Percentiles rank a stretch among this genome's conserved stretches.
These are phyloP conservation scores for Aspergillus novofumigatus DNA, from an alignment of 2,329 filamentous ascomycete species.

Conservation along the genomic window DNA sequence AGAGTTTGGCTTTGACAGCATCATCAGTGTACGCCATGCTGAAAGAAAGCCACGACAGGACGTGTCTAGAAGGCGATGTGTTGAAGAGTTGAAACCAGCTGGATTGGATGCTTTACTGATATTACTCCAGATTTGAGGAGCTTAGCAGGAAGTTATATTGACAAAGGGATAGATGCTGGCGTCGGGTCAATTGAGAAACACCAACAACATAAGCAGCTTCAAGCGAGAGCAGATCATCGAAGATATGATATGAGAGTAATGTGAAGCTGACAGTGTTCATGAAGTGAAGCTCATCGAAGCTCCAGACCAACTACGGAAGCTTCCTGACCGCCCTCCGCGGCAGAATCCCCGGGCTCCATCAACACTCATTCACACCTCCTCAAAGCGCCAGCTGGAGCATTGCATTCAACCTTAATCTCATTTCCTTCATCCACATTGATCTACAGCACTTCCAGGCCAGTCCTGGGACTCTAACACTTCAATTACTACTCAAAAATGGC, in stretches of 20 bases:
- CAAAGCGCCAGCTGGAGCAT: conserved; percentile 5
- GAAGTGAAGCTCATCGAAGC: conserved; percentile 1
- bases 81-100: background rate
- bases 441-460: background rate
- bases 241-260: background rate
- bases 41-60: background rate
- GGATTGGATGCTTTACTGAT: background rate
- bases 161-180: background rate
- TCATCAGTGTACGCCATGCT: conserved; percentile 94
- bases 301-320: conserved; percentile 1
- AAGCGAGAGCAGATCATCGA: background rate
- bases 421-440: conserved; percentile 3
- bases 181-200: background rate
- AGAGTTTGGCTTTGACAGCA: conserved; percentile 89
- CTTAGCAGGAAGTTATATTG: background rate
- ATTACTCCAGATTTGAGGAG: background rate
- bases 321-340: conserved; percentile 8
- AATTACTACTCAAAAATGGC: conserved; percentile 54
- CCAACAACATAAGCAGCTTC: background rate
- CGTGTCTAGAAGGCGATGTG: background rate
- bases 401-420: conserved; percentile 2
- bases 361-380: background rate
- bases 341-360: conserved; percentile 8
- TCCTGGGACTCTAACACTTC: background rate
- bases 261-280: background rate